Conservation (phyloP, 352 stramenopile species). For the Plasmopara viticola region DNA sequence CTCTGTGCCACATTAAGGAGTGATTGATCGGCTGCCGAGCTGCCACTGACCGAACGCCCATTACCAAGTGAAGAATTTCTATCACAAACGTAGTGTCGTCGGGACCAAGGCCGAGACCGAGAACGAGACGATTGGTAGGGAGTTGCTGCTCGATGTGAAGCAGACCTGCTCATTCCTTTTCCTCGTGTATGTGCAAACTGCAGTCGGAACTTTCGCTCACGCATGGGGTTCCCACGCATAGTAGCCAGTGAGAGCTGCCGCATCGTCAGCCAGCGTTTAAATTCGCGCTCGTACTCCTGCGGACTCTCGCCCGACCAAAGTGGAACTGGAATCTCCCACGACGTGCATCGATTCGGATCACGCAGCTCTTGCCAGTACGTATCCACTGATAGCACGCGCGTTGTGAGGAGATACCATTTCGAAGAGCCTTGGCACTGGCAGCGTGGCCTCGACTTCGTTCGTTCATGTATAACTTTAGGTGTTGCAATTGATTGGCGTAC, state of each 20-base stretch:
- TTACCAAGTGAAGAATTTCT: not conserved
- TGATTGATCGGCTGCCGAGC: constrained; percentile 1
- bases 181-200: constrained; percentile 19
- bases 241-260: constrained; percentile 5
- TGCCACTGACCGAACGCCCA: constrained; percentile 4
- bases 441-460: not conserved
- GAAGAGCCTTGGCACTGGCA: not conserved
- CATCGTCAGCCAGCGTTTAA: constrained; percentile 18
- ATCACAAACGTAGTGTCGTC: constrained; percentile 1
- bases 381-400: constrained; percentile 19
- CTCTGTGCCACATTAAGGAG: not conserved
- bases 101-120: no score
- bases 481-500: constrained; percentile 8
- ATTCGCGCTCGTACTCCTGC: constrained; percentile 24
- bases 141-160: not conserved
- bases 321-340: constrained; percentile 22
- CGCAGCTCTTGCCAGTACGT: constrained; percentile 16
- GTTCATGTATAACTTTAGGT: not conserved
- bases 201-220: constrained; percentile 13
- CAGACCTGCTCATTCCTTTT: not conserved
- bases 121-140: not conserved
- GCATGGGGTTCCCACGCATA: constrained; percentile 7
- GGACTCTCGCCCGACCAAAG: constrained; percentile 27
- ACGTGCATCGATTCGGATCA: constrained; percentile 2
- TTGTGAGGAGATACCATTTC: constrained; percentile 9